These are phyloP conservation scores for Neoboletus magnificus DNA, from an alignment of 768 basidiomycete genomes.

Conservation along the genomic window DNA sequence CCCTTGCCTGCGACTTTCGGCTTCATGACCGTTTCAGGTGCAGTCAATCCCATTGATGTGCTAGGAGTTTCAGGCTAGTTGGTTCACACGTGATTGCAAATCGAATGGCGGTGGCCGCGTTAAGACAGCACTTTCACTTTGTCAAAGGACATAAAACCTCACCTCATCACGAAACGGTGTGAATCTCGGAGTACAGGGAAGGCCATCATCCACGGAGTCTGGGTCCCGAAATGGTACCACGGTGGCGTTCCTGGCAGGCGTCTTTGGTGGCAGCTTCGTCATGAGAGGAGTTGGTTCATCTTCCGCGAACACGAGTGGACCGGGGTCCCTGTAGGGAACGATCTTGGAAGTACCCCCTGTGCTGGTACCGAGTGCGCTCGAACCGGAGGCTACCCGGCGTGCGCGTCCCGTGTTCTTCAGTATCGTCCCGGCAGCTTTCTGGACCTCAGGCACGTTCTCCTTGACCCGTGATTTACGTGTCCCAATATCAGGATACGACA, in stretches of 20 bases:
- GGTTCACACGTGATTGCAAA: constrained; percentile 2
- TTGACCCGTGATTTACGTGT: constrained; percentile 76
- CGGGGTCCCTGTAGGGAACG: constrained; percentile 62
- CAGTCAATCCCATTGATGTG: constrained; percentile 27
- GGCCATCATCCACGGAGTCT: constrained; percentile 17
- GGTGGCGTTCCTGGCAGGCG: constrained; percentile 31
- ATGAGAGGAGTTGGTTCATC: constrained; percentile 30
- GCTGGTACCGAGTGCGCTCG: constrained; percentile 9
- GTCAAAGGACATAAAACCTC: constrained; percentile 21
- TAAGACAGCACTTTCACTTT: constrained; percentile 7
- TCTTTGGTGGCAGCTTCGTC: constrained; percentile 31
- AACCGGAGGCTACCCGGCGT: constrained; percentile 47
- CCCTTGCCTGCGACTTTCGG: constrained; percentile 49
- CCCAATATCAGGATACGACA: constrained; percentile 68
- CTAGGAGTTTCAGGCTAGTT: constrained; percentile 22
- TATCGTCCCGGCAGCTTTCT: constrained; percentile 65
- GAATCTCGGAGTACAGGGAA: constrained; percentile 55
- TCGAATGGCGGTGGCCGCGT: neutral
- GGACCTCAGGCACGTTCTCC: constrained; percentile 70
- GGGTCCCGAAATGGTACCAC: constrained; percentile 43
- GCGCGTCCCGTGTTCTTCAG: constrained; percentile 59
- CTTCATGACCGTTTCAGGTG: constrained; percentile 65
- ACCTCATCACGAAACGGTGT: constrained; percentile 76
- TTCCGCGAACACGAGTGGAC: constrained; percentile 36
- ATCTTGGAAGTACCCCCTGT: constrained; percentile 50